Evolutionary conservation across 2,329 filamentous ascomycete species (phyloP).

Genomic region (Diaporthe amygdali): DNA sequence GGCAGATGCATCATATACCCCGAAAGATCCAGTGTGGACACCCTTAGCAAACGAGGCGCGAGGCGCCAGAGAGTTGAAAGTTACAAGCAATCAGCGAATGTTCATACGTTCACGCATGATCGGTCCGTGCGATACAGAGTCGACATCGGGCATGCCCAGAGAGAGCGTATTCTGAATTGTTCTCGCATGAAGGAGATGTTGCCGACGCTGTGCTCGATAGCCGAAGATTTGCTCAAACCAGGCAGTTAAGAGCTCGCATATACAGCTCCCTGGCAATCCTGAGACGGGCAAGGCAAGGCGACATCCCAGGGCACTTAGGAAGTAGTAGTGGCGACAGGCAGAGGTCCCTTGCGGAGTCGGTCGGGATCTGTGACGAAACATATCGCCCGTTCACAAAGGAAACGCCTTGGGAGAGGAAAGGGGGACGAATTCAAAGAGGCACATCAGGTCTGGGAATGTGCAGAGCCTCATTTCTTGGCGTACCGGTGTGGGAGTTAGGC

Average conservation of each 20-base stretch:
- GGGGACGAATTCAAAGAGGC: not conserved
- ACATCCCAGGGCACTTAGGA: not conserved
- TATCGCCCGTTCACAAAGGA: not conserved
- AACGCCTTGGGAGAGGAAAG: not conserved
- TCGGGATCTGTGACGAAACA: not conserved
- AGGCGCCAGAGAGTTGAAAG: too few relatives aligned
- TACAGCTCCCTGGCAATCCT: not conserved
- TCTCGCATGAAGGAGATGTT: not conserved
- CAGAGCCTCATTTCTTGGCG: constrained; percentile 3
- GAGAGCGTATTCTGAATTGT: not conserved
- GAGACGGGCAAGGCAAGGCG: not conserved
- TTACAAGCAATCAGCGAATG: not conserved
- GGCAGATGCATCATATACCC: not conserved
- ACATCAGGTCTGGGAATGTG: not conserved
- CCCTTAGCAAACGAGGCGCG: not conserved
- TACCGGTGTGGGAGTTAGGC: not conserved
- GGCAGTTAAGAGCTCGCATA: not conserved
- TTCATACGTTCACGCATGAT: not conserved
- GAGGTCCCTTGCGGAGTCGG: not conserved
- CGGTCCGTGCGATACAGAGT: not conserved
- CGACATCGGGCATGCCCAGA: not conserved
- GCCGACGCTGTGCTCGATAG: too few relatives aligned
- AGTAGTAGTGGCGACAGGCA: not conserved
- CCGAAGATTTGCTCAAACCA: not conserved
- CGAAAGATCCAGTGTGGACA: not conserved